Evolutionary conservation across 177 flowering plant genomes (phyloP).

Genomic region (Vitis hybrid): DNA sequence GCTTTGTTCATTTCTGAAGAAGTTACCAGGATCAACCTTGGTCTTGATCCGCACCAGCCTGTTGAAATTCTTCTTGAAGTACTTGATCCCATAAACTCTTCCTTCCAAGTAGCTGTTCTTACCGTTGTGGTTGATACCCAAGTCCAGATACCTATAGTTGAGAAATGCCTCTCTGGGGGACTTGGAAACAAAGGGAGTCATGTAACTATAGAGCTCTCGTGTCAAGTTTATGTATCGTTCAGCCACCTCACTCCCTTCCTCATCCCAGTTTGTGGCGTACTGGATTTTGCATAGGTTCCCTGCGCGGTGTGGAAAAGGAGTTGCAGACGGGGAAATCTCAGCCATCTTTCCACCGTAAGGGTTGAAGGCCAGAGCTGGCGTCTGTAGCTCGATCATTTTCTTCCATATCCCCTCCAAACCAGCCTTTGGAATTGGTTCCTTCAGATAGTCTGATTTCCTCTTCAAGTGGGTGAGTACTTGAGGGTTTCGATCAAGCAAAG

Average conservation of each 20-base stretch:
- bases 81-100: constrained; percentile 29
- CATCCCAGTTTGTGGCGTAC: constrained; percentile 33
- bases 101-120: constrained; percentile 20
- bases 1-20: constrained; percentile 53
- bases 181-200: constrained; percentile 38
- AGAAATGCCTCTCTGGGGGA: constrained; percentile 39
- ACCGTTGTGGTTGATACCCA: constrained; percentile 27
- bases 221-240: constrained; percentile 17
- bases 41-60: constrained; percentile 44
- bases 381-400: constrained; percentile 23
- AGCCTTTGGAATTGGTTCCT: too few relatives aligned
- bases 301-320: constrained; percentile 50
- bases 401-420: too few relatives aligned
- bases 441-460: too few relatives aligned
- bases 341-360: constrained; percentile 53
- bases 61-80: constrained; percentile 36
- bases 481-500: too few relatives aligned
- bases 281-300: constrained; percentile 42
- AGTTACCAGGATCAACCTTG: constrained; percentile 42
- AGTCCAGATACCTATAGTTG: constrained; percentile 47
- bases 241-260: constrained; percentile 17
- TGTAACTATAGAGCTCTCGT: constrained; percentile 27
- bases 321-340: constrained; percentile 21
- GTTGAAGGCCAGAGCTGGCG: constrained; percentile 18
- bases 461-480: too few relatives aligned